These are phyloP conservation scores for Leucogyrophana mollusca DNA, from an alignment of 768 basidiomycete genomes.

Conservation along the genomic window DNA sequence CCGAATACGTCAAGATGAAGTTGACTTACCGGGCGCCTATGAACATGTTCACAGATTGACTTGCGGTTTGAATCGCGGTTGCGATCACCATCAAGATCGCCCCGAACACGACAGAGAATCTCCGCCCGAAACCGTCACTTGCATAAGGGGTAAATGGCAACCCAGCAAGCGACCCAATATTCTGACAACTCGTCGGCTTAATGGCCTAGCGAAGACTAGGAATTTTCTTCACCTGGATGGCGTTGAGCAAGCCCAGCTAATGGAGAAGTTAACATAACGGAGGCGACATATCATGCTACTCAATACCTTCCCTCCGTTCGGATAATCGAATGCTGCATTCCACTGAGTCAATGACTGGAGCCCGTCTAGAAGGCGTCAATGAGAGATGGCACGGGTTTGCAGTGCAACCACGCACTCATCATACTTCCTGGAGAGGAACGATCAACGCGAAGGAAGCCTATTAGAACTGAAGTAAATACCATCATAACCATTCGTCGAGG, in stretches of 20 bases:
- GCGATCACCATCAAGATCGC: constrained; percentile 32
- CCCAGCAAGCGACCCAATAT: constrained; percentile 26
- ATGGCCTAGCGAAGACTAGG: no score
- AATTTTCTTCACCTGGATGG: constrained; percentile 21
- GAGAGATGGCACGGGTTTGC: not conserved
- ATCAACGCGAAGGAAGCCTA: not conserved
- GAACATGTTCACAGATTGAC: constrained; percentile 33
- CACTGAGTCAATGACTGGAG: constrained; percentile 29
- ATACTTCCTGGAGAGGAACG: constrained; percentile 12
- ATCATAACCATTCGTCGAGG: not conserved
- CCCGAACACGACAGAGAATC: constrained; percentile 26
- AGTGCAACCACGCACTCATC: constrained; percentile 15
- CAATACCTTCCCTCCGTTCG: constrained; percentile 15
- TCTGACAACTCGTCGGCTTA: constrained; percentile 10
- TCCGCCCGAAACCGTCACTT: constrained; percentile 30
- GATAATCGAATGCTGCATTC: constrained; percentile 25
- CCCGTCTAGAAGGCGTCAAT: constrained; percentile 13
- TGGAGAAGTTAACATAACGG: not conserved
- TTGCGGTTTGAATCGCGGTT: constrained; percentile 28
- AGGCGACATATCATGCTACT: not conserved
- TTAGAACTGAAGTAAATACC: not conserved
- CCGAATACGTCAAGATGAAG: constrained; percentile 6
- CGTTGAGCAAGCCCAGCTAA: constrained; percentile 29
- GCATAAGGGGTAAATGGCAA: constrained; percentile 29
- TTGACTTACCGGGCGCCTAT: constrained; percentile 29